Conservation (phyloP, 192 early-diverging fungal genomes). For the Backusella sp. region DNA sequence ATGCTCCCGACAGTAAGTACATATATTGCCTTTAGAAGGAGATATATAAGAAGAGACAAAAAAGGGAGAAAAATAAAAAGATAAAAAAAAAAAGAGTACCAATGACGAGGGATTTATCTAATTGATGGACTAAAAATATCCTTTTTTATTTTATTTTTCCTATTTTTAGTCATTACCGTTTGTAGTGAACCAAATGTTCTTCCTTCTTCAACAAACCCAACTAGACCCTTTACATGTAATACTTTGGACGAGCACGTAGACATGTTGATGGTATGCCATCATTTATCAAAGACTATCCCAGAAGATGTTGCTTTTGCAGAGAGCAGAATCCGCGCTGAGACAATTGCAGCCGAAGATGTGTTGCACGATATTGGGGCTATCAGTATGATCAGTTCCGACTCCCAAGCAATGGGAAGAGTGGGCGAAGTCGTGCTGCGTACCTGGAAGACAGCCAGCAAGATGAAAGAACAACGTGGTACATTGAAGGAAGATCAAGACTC, state of each 20-base stretch:
- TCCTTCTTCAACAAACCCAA: constrained; percentile 95
- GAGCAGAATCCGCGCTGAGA: constrained; percentile 92
- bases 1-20: constrained; percentile 75
- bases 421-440: constrained; percentile 91
- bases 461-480: constrained; percentile 82
- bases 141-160: not conserved
- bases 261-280: constrained; percentile 99
- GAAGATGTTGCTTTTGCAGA: constrained; percentile 99
- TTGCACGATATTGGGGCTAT: constrained; percentile 96
- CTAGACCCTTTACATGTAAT: constrained; percentile 91
- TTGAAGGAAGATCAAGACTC: constrained; percentile 48
- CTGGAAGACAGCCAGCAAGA: constrained; percentile 96
- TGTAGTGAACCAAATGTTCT: constrained; percentile 84
- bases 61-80: not conserved
- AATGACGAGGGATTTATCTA: not conserved
- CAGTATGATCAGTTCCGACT: constrained; percentile 89
- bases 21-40: constrained; percentile 3
- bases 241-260: constrained; percentile 98
- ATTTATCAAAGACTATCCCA: constrained; percentile 87
- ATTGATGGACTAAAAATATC: not conserved
- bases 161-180: constrained; percentile 55
- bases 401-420: constrained; percentile 96
- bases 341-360: constrained; percentile 96
- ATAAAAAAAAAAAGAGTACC: not conserved
- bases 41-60: not conserved